Conservation (phyloP, 2,329 filamentous ascomycete species). For the Mycosphaerella sp. region DNA sequence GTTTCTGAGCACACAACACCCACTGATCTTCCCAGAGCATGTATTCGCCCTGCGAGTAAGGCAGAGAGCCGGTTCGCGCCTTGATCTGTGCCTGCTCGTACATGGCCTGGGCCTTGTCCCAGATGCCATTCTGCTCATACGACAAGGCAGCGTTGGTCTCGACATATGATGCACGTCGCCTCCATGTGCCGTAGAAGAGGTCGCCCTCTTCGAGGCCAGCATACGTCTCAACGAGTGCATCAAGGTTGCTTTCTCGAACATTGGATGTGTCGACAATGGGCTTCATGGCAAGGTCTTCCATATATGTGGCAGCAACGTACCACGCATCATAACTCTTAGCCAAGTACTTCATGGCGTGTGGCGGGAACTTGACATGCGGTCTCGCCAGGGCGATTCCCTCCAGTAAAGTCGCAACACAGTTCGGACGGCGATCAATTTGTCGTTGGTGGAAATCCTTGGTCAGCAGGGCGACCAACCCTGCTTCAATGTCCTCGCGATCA, state of each 20-base stretch:
- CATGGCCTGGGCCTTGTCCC: constrained; percentile 96
- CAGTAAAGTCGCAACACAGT: constrained; percentile 87
- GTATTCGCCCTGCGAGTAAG: constrained; percentile 94
- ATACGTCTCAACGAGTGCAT: constrained; percentile 92
- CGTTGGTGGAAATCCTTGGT: constrained; percentile 94
- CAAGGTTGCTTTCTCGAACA: constrained; percentile 87
- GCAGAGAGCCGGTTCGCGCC: constrained; percentile 88
- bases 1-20: constrained; percentile 93
- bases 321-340: constrained; percentile 92
- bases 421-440: constrained; percentile 90
- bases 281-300: constrained; percentile 81
- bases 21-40: constrained; percentile 99
- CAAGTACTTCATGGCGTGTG: constrained; percentile 92
- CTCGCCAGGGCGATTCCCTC: constrained; percentile 78
- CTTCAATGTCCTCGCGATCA: constrained; percentile 82
- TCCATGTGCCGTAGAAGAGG: constrained; percentile 95
- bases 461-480: constrained; percentile 79
- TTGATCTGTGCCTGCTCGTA: constrained; percentile 98
- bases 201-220: constrained; percentile 88
- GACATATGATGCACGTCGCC: constrained; percentile 87
- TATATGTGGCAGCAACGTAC: constrained; percentile 87
- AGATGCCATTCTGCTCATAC: constrained; percentile 98
- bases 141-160: constrained; percentile 96
- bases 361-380: constrained; percentile 85
- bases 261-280: constrained; percentile 77